These are phyloP conservation scores for Malassezia arunalokei DNA, from an alignment of 1,284 basidiomycete genomes.

Conservation along the genomic window DNA sequence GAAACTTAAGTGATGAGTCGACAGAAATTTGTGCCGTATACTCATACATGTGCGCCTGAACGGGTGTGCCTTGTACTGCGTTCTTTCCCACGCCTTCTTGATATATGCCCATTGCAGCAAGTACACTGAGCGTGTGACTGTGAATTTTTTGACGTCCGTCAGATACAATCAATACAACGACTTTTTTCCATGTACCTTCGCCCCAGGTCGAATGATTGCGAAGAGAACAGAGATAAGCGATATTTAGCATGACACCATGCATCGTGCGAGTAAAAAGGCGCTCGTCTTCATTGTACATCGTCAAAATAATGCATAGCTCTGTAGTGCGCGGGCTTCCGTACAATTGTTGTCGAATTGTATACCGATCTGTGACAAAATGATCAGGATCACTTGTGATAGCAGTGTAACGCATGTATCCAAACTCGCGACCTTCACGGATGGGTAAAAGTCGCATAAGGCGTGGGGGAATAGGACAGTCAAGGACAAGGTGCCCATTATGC, in stretches of 20 bases:
- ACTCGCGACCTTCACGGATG: conserved; percentile 52
- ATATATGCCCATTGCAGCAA: conserved; percentile 52
- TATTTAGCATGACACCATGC: conserved; percentile 74
- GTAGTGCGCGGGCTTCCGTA: conserved; percentile 59
- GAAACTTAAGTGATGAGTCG: conserved; percentile 78
- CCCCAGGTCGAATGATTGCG: conserved; percentile 95
- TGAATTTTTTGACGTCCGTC: conserved; percentile 86
- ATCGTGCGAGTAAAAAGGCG: conserved; percentile 81
- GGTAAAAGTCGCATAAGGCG: conserved; percentile 46
- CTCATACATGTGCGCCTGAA: conserved; percentile 89
- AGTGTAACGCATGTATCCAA: conserved; percentile 56
- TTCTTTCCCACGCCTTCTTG: conserved; percentile 72
- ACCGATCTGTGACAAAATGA: conserved; percentile 69
- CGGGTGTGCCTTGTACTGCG: conserved; percentile 69
- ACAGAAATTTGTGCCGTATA: conserved; percentile 83
- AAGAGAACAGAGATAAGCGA: conserved; percentile 60
- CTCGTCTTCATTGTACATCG: conserved; percentile 88
- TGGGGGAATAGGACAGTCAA: conserved; percentile 46
- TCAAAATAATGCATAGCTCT: conserved; percentile 69
- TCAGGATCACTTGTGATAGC: conserved; percentile 55
- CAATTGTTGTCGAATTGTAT: conserved; percentile 73
- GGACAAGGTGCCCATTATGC: conserved; percentile 46
- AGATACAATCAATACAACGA: conserved; percentile 59
- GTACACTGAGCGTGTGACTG: conserved; percentile 81
- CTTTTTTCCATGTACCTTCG: conserved; percentile 87